phyloP scores from a whole-genome alignment of 1,139 yeast species.

The Debaryomyces coudertii region DNA sequence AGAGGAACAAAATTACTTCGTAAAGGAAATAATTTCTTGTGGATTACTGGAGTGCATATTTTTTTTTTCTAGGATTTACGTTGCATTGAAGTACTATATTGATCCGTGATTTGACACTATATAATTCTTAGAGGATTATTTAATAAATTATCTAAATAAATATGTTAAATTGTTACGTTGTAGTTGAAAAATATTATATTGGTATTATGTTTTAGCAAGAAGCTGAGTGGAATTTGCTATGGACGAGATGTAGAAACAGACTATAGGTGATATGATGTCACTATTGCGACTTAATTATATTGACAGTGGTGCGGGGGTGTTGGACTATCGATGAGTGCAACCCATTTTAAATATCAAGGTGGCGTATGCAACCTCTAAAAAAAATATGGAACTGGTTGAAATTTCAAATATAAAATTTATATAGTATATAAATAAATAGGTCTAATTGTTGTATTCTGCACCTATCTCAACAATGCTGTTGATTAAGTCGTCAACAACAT shows the following conservation, averaged over 20 bases:
- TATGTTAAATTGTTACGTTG: not conserved
- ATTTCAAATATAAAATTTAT: not conserved
- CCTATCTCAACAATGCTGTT: slow-evolving; percentile 35
- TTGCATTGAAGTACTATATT: not conserved
- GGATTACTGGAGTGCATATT: not conserved
- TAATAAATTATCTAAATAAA: not conserved
- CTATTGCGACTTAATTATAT: not conserved
- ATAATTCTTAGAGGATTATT: not conserved
- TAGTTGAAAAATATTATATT: not conserved
- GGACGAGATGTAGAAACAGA: not conserved
- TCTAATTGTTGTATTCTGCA: slow-evolving; percentile 8
- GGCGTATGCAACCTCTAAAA: not conserved
- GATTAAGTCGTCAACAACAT: slow-evolving; percentile 43
- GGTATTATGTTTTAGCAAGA: not conserved
- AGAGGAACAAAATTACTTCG: not conserved
- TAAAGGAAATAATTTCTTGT: not conserved
- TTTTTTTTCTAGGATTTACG: not conserved
- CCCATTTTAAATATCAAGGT: not conserved
- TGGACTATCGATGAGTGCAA: not conserved
- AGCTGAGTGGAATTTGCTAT: not conserved
- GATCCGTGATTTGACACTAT: not conserved
- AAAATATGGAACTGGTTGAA: not conserved
- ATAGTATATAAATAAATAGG: not conserved
- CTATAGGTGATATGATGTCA: not conserved
- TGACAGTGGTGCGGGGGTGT: not conserved